phyloP scores from a whole-genome alignment of 148 eudicot species.

The Vaccinium darrowii region DNA sequence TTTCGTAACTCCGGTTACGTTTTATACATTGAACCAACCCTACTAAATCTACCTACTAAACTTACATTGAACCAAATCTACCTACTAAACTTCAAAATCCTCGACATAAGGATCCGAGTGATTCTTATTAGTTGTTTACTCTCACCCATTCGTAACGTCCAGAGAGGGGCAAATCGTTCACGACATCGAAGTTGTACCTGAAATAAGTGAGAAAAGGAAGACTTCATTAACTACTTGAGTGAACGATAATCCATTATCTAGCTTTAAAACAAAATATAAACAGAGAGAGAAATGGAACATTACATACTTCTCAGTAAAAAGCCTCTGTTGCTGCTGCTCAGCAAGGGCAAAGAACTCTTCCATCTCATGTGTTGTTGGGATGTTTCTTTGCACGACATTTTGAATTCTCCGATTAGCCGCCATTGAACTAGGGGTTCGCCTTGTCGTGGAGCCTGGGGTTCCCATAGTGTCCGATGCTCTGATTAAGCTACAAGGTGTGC shows the following conservation, averaged over 20 bases:
- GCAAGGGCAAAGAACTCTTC: slow-evolving; percentile 69
- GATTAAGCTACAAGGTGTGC: slow-evolving; percentile 79
- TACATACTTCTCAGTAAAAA: slow-evolving; percentile 64
- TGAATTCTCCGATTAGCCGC: slow-evolving; percentile 37
- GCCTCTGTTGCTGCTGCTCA: slow-evolving; percentile 61
- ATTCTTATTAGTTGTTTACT: slow-evolving; percentile 40
- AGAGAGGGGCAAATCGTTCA: slow-evolving; percentile 68
- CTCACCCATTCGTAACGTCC: slow-evolving; percentile 86
- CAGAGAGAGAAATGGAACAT: background rate
- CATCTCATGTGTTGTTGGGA: slow-evolving; percentile 64
- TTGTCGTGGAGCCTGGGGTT: slow-evolving; percentile 67
- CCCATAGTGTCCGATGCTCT: slow-evolving; percentile 43
- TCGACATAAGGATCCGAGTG: background rate
- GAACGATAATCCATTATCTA: background rate
- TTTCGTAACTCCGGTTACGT: background rate
- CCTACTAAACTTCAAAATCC: slow-evolving; percentile 9
- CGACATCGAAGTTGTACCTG: slow-evolving; percentile 87
- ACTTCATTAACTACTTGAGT: background rate
- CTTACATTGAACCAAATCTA: slow-evolving; percentile 2
- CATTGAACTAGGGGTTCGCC: slow-evolving; percentile 33
- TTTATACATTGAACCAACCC: slow-evolving; percentile 4
- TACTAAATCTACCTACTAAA: slow-evolving; percentile 14
- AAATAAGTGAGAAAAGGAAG: slow-evolving; percentile 13
- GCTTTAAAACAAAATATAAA: background rate
- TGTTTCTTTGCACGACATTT: slow-evolving; percentile 32